Conservation (phyloP, 2,329 filamentous ascomycete species). For the Pseudogymnoascus verrucosus region DNA sequence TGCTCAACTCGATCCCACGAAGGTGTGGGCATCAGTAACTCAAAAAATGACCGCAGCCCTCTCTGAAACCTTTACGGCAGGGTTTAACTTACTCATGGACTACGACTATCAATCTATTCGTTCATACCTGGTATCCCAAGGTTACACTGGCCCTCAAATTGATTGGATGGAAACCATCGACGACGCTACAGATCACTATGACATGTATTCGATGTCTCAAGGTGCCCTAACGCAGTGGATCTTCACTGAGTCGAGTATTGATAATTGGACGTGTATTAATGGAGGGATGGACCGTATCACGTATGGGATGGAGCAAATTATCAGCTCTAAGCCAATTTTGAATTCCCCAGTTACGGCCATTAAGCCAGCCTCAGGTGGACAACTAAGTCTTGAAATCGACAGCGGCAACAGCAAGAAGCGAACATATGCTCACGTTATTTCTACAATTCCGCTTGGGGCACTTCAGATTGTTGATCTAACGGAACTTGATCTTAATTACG, state of each 20-base stretch:
- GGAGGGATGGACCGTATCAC: slow-evolving; percentile 26
- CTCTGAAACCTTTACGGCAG: not conserved
- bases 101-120: slow-evolving; percentile 17
- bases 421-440: slow-evolving; percentile 16
- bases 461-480: slow-evolving; percentile 16
- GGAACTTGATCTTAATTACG: slow-evolving; percentile 13
- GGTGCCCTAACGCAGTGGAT: slow-evolving; percentile 29
- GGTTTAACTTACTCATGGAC: slow-evolving; percentile 3
- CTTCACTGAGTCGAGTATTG: slow-evolving; percentile 20
- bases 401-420: not conserved
- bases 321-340: slow-evolving; percentile 9
- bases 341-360: slow-evolving; percentile 9
- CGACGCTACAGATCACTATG: slow-evolving; percentile 27
- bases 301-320: slow-evolving; percentile 23
- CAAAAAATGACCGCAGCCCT: not conserved
- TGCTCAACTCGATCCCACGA: not conserved
- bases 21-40: slow-evolving; percentile 8
- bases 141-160: not conserved
- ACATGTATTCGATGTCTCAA: slow-evolving; percentile 30
- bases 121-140: not conserved
- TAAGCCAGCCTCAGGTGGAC: slow-evolving; percentile 11
- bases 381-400: slow-evolving; percentile 9
- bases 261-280: slow-evolving; percentile 27
- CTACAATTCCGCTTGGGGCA: slow-evolving; percentile 18
- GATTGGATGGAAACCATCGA: slow-evolving; percentile 19